Percentiles rank a stretch among this genome's conserved stretches.
Evolutionary conservation across 345 rosid species (phyloP).

Genomic region (Pelargonium nanum): DNA sequence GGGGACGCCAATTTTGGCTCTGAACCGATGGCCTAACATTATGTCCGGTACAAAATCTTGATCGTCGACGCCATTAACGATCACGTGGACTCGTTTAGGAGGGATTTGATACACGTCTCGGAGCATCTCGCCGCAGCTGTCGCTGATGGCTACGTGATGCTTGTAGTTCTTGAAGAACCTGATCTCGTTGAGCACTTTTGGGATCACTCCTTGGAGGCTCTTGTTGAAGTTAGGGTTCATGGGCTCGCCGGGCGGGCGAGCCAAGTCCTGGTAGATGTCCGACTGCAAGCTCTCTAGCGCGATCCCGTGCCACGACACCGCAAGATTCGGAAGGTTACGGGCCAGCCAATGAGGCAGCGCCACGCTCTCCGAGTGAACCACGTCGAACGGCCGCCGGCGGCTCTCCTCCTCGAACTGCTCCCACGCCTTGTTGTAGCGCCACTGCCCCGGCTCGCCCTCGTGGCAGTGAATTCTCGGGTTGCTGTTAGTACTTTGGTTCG

Average conservation of each 20-base stretch:
- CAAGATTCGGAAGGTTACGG: conserved; percentile 46
- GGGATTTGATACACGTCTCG: conserved; percentile 89
- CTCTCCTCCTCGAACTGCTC: conserved; percentile 63
- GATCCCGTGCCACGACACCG: conserved; percentile 91
- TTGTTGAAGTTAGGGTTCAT: conserved; percentile 39
- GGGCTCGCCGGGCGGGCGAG: conserved; percentile 50
- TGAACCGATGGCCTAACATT: conserved; percentile 36
- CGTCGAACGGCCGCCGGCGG: conserved; percentile 47
- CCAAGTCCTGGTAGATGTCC: conserved; percentile 62
- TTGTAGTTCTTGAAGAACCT: conserved; percentile 70
- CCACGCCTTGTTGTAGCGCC: conserved; percentile 79
- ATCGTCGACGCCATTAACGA: conserved; percentile 77
- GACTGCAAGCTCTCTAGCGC: conserved; percentile 84
- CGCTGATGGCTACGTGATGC: conserved; percentile 83
- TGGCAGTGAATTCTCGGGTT: conserved; percentile 50
- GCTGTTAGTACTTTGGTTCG: neutral
- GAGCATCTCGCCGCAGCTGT: conserved; percentile 92
- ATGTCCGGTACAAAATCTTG: conserved; percentile 35
- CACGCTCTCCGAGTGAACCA: conserved; percentile 83
- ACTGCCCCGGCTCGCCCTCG: conserved; percentile 62
- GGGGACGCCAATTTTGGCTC: conserved; percentile 44
- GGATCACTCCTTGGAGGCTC: conserved; percentile 50
- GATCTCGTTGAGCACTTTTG: conserved; percentile 66
- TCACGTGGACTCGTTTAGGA: conserved; percentile 66
- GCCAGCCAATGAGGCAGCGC: conserved; percentile 77